Base-by-base conservation (phyloP, 768 basidiomycete species). In the Phlebiopsis flavidoalba region DNA sequence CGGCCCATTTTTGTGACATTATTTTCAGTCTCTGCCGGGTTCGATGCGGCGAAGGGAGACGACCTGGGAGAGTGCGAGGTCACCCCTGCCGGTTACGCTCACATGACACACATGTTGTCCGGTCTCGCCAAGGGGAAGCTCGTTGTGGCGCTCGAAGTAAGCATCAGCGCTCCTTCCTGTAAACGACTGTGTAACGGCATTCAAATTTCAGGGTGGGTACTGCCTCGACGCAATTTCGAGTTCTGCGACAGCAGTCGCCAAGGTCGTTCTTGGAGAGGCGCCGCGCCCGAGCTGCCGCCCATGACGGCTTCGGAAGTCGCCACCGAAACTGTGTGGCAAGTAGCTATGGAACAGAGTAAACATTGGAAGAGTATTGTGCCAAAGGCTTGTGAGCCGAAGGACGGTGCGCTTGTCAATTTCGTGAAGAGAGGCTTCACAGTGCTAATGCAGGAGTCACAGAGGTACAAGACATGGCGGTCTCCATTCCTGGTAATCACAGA, bases 91-190 rank as follows among this genome's bases (percentile, higher is more conserved):
- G 97, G 95, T 5, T 99, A 94, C 72, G 94, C 94, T 0, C 97
- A 98, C 67, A 98, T 99, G 95, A 97, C 97, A 6, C 91, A 98
- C 69, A 96, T 99, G 93, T 80, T 99, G 8, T 83, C 87, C 45
- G 85, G 89, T 21, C 79, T 99, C 17, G 96, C 96, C 22, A 83
- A 84, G 8, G 97, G 97, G 2, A 90, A 86, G 67, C 67, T 99
- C 15, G 92, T 96, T 11, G 93, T 96, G 33, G 95, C 94, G 1
- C 83, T 99, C 46, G 97, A 99, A 83, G 96, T 96, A 59, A 52
- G 76, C 60, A 37, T n/a, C 31, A 37, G 31, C 1, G 24, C 3
- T 31, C 11, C 50, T 36, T 36, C 26, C 52, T 14, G 8, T 2
- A 36, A 2, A 36, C 21, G n/a, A 5, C 17, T 8, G 12, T 6